These are phyloP conservation scores for Debaryomyces hansenii DNA, from an alignment of 805 yeast species.

Conservation along the genomic window DNA sequence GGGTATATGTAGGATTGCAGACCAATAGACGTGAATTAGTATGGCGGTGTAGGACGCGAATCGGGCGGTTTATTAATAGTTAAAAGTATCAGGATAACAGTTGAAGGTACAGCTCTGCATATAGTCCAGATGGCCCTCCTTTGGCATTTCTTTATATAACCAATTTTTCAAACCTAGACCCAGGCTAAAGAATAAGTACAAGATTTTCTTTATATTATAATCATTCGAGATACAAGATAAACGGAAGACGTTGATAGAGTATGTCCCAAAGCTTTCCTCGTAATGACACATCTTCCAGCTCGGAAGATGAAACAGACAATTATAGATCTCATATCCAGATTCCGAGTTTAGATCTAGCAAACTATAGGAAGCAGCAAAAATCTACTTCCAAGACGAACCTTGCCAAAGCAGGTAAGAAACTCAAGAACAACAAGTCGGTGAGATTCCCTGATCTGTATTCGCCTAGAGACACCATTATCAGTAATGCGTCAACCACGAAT, in stretches of 20 bases:
- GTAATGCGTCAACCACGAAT: constrained; percentile 23
- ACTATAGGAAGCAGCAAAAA: constrained; percentile 16
- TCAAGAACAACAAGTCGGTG: constrained; percentile 18
- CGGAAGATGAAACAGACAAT: constrained; percentile 30
- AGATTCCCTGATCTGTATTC: constrained; percentile 28
- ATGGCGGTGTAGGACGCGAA: background rate
- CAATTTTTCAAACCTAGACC: too few species aligned
- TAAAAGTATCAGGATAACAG: too few species aligned
- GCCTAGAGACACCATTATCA: constrained; percentile 26
- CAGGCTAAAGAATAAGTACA: too few species aligned
- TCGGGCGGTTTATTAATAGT: background rate
- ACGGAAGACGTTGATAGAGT: background rate
- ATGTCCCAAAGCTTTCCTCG: background rate
- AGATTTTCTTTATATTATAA: too few species aligned
- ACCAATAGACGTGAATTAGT: background rate
- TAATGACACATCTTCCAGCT: constrained; percentile 18
- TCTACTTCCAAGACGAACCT: constrained; percentile 18
- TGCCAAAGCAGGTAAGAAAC: constrained; percentile 26
- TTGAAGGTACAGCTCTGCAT: too few species aligned
- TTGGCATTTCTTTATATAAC: too few species aligned
- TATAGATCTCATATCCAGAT: constrained; percentile 29
- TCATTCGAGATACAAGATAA: too few species aligned
- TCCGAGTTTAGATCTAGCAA: constrained; percentile 26
- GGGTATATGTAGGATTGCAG: too few species aligned
- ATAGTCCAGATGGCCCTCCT: too few species aligned